Base-by-base conservation (phyloP, 1,139 yeast species). In the Candida frijolesensis region DNA sequence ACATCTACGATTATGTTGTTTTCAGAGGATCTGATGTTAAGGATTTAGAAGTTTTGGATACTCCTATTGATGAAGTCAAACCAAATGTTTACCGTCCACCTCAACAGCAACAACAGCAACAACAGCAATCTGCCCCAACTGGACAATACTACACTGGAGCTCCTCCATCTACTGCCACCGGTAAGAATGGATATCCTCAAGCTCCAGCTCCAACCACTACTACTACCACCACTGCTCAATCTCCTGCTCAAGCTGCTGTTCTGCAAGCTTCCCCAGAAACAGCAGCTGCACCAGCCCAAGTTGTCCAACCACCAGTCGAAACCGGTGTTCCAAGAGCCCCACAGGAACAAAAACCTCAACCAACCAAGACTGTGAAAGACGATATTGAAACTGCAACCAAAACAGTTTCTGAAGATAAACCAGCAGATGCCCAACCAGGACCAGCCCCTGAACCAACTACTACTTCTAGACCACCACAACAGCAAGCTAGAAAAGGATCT, bases 11-110 rank as follows among this genome's bases (percentile, higher is more conserved):
- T 42, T 83, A 82, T 56, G 92, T 94, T 53, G 91, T 88, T 46
- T 89, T 94, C 66, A 83, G 95, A 58, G 99, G 99, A 39, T 84
- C 90, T 37, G 98, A 92, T 62, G 98, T 94, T 39, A 88, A 89
- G 71, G 97, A 89, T 63, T 78, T 94, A 67, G 83, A 85, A 56
- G 96, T 94, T 54, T 78, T 92, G 62, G 97, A 90, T 57, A 75
- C 76, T 32, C 81, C 85, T 9, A 72, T 80, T 52, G 83, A 80
- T 33, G 78, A 81, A 52, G 83, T 80, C 29, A 68, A 71, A 54
- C 81, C 86, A 0, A 68, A 64, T 41, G 57, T 60, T 34, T 53
- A 54, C 40, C 67, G 53, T 42, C 71, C 66, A 33, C 70, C 68
- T 16, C 72, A 66, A 8, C 58, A 48, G 1, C 59, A 46, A 22